Evolutionary conservation across 805 yeast species (phyloP).

Genomic region (Kodamaea kakaduensis): DNA sequence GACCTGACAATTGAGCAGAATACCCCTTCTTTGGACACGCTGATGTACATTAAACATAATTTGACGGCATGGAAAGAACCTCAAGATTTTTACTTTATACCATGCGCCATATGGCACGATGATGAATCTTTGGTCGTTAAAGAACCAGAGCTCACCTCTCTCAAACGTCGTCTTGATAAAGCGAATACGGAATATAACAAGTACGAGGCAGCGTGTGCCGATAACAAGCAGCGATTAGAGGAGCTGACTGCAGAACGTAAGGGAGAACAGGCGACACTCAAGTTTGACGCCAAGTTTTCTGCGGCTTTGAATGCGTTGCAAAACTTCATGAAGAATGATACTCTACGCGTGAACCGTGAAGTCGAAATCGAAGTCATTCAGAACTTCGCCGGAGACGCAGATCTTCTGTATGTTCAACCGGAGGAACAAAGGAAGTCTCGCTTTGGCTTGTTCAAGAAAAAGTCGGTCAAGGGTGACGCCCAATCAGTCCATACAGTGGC

Average conservation of each 20-base stretch:
- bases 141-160: slow-evolving; percentile 52
- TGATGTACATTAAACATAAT: slow-evolving; percentile 93
- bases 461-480: slow-evolving; percentile 19
- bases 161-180: slow-evolving; percentile 48
- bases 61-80: slow-evolving; percentile 76
- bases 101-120: slow-evolving; percentile 95
- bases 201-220: slow-evolving; percentile 40
- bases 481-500: slow-evolving; percentile 32
- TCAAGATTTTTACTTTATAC: slow-evolving; percentile 75
- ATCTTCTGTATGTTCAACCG: slow-evolving; percentile 54
- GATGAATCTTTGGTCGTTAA: slow-evolving; percentile 70
- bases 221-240: slow-evolving; percentile 49
- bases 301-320: slow-evolving; percentile 52
- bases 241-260: slow-evolving; percentile 36
- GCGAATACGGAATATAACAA: slow-evolving; percentile 36
- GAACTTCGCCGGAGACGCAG: slow-evolving; percentile 73
- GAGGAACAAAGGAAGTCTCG: slow-evolving; percentile 52
- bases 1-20: slow-evolving; percentile 63
- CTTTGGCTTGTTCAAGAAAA: slow-evolving; percentile 49
- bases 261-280: slow-evolving; percentile 39
- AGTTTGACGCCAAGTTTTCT: slow-evolving; percentile 51
- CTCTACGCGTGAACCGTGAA: slow-evolving; percentile 66
- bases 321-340: slow-evolving; percentile 69
- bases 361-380: slow-evolving; percentile 91
- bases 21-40: slow-evolving; percentile 68